These are phyloP conservation scores for Chlorella sp. DNA, from an alignment of 139 green algal species.

Conservation along the genomic window DNA sequence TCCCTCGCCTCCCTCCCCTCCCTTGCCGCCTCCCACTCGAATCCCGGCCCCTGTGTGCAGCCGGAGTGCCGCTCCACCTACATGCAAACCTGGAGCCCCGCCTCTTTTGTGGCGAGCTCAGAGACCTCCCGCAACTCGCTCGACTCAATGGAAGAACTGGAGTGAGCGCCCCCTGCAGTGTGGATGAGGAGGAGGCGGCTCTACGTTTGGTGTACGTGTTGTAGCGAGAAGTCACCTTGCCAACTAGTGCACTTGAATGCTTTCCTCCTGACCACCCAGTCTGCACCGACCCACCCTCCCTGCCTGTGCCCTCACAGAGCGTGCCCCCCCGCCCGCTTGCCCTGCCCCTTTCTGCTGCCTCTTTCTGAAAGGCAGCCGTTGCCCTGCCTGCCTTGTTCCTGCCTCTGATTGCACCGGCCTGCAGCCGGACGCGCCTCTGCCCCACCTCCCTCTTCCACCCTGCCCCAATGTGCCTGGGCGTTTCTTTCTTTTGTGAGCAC, in stretches of 20 bases:
- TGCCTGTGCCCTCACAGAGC: too few relatives aligned
- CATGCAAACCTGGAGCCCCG: neutral
- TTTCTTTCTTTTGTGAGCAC: neutral
- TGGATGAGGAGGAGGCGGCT: neutral
- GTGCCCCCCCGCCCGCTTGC: neutral
- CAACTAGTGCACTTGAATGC: too few relatives aligned
- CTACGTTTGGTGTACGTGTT: neutral
- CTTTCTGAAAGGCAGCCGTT: neutral
- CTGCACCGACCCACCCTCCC: neutral
- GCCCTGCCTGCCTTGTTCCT: neutral
- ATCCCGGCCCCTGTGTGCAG: neutral
- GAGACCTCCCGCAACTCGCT: slow-evolving; percentile 4
- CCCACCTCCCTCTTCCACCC: neutral
- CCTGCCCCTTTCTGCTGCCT: neutral
- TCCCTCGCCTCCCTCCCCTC: neutral
- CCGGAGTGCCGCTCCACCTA: neutral
- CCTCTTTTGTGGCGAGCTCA: neutral
- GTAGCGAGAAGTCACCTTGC: neutral
- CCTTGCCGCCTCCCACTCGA: too few relatives aligned
- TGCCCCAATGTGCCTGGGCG: neutral
- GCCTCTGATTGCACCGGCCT: neutral
- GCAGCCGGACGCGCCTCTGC: neutral
- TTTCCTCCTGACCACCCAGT: neutral
- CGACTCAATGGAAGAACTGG: neutral
- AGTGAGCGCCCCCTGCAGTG: neutral